phyloP scores from a whole-genome alignment of 345 rosid genomes.

The Melastoma malabathricum region DNA sequence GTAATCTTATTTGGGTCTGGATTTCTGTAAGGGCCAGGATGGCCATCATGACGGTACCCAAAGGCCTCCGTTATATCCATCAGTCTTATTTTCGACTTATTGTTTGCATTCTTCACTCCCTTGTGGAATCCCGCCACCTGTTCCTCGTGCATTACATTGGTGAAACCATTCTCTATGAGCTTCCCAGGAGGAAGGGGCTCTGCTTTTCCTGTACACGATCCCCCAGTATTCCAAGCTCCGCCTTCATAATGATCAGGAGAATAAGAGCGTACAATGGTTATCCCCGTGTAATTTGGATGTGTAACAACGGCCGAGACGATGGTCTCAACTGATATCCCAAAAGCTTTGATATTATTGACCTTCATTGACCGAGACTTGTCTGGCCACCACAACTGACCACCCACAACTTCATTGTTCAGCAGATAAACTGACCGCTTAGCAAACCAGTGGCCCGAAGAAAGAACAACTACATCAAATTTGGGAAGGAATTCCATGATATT shows the following conservation, averaged over 20 bases:
- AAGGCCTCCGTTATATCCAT: constrained; percentile 83
- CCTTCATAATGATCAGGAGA: constrained; percentile 99
- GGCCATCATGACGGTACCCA: constrained; percentile 90
- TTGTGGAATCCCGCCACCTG: constrained; percentile 54
- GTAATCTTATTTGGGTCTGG: constrained; percentile 77
- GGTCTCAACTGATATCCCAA: constrained; percentile 78
- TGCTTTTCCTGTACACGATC: constrained; percentile 84
- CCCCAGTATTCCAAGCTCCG: constrained; percentile 97
- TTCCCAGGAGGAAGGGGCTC: constrained; percentile 50
- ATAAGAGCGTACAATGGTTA: constrained; percentile 65
- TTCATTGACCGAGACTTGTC: constrained; percentile 54
- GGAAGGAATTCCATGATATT: constrained; percentile 58
- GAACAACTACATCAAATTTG: constrained; percentile 57
- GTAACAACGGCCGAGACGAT: constrained; percentile 45
- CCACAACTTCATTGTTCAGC: constrained; percentile 68
- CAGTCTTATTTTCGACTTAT: constrained; percentile 45
- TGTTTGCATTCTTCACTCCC: constrained; percentile 26
- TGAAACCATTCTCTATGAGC: constrained; percentile 68
- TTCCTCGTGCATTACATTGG: constrained; percentile 65
- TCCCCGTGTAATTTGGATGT: constrained; percentile 70
- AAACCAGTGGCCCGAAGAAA: constrained; percentile 98
- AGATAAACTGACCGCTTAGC: constrained; percentile 87
- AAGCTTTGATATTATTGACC: constrained; percentile 75
- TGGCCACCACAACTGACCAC: constrained; percentile 96
- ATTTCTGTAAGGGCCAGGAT: constrained; percentile 86